phyloP scores from a whole-genome alignment of 495 filamentous ascomycete genomes.

The Penicillium cinerascens region DNA sequence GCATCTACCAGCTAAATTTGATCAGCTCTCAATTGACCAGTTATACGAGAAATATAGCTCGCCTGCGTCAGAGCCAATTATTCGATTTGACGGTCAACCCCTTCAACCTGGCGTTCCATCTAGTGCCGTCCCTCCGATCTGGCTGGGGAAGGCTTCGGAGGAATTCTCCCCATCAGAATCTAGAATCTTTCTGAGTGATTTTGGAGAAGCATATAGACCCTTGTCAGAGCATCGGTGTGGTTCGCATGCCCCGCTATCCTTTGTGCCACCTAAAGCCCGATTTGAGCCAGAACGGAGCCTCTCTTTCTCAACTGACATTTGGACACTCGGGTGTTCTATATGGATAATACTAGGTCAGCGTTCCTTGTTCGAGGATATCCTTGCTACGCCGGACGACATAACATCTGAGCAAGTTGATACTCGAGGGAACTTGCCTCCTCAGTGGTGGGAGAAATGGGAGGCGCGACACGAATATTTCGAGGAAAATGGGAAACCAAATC shows the following conservation, averaged over 20 bases:
- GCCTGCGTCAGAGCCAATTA: slow-evolving; percentile 19
- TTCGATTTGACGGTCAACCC: slow-evolving; percentile 18
- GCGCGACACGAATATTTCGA: slow-evolving; percentile 12
- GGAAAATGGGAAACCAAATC: slow-evolving; percentile 11
- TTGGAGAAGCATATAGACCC: slow-evolving; percentile 31
- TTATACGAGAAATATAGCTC: slow-evolving; percentile 30
- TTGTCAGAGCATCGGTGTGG: slow-evolving; percentile 11
- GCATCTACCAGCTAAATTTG: slow-evolving; percentile 16
- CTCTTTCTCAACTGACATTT: slow-evolving; percentile 34
- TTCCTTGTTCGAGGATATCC: slow-evolving; percentile 12
- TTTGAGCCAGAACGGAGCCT: slow-evolving; percentile 23
- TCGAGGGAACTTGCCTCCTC: slow-evolving; percentile 15
- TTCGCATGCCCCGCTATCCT: slow-evolving; percentile 17
- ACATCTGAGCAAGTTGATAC: slow-evolving; percentile 24
- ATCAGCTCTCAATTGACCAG: slow-evolving; percentile 26
- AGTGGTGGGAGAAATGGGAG: slow-evolving; percentile 24
- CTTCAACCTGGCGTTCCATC: slow-evolving; percentile 15
- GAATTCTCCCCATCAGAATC: slow-evolving; percentile 18
- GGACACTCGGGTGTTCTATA: slow-evolving; percentile 33
- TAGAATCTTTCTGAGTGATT: slow-evolving; percentile 28
- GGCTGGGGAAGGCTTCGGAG: slow-evolving; percentile 19
- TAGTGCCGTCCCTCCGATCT: slow-evolving; percentile 12
- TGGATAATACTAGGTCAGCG: slow-evolving; percentile 25
- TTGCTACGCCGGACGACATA: slow-evolving; percentile 22
- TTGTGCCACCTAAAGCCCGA: slow-evolving; percentile 21